These are phyloP conservation scores for Candida pini DNA, from an alignment of 805 yeast genomes.

Conservation along the genomic window DNA sequence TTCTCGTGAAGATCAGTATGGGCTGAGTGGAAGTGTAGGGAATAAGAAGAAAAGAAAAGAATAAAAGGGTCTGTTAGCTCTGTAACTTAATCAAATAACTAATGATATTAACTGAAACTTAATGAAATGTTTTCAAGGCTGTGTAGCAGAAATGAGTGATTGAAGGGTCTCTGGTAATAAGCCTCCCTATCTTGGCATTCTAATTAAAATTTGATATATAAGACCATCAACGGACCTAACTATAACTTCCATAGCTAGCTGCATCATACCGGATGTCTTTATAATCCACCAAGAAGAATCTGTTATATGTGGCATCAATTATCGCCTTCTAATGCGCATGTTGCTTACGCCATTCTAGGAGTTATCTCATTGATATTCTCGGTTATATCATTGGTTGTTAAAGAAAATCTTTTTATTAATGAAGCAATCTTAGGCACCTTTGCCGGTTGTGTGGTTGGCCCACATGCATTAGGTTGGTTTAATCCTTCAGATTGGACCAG, in stretches of 20 bases:
- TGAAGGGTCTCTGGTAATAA: no score
- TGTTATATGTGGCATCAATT: slow-evolving; percentile 17
- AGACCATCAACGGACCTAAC: no score
- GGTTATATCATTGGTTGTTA: slow-evolving; percentile 71
- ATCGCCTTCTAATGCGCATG: slow-evolving; percentile 50
- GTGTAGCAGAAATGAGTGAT: no score
- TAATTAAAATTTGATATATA: no score
- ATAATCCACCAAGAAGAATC: not conserved
- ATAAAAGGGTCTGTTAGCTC: no score
- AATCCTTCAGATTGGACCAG: slow-evolving; percentile 65
- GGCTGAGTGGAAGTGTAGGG: slow-evolving; percentile 7
- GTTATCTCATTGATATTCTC: slow-evolving; percentile 78
- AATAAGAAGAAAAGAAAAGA: slow-evolving; percentile 2
- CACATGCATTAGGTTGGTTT: slow-evolving; percentile 80
- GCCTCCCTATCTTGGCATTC: no score
- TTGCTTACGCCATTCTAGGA: slow-evolving; percentile 85
- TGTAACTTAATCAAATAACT: no score
- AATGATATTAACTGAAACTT: no score
- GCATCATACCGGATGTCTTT: not conserved
- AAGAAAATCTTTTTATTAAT: slow-evolving; percentile 80
- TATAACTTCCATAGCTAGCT: not conserved
- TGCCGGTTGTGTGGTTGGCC: slow-evolving; percentile 84
- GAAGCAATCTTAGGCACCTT: slow-evolving; percentile 88
- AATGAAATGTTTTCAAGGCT: no score
- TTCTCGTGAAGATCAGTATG: slow-evolving; percentile 2